These are phyloP conservation scores for Amauroascus niger DNA, from an alignment of 2,329 filamentous ascomycete genomes.

Conservation along the genomic window DNA sequence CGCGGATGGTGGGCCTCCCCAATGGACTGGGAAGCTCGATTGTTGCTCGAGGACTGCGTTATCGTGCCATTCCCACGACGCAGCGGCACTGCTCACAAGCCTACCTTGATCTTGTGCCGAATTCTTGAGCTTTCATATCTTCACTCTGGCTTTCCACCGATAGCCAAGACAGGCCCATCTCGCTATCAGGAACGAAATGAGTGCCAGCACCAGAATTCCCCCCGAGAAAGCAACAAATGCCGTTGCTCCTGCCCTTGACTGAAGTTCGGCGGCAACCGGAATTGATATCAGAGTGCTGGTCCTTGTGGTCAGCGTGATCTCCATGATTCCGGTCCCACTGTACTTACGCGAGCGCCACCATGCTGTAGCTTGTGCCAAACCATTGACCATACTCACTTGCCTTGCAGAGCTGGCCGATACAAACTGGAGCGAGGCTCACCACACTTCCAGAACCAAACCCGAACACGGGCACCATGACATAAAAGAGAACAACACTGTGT, in stretches of 20 bases:
- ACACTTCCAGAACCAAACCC: constrained; percentile 24
- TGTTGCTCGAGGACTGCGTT: background rate
- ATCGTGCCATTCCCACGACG: background rate
- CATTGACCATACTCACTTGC: constrained; percentile 24
- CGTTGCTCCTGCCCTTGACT: constrained; percentile 1
- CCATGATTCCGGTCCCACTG: background rate
- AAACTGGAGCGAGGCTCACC: constrained; percentile 27
- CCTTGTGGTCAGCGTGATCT: background rate
- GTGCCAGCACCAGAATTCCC: background rate
- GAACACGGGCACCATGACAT: constrained; percentile 4
- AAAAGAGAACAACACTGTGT: constrained; percentile 20
- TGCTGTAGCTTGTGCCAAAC: constrained; percentile 22
- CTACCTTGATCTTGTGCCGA: background rate
- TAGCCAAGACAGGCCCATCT: background rate
- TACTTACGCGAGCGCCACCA: constrained; percentile 14
- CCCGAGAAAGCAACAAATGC: constrained; percentile 2
- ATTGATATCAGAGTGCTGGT: background rate
- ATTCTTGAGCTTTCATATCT: background rate
- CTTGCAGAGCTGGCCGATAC: constrained; percentile 25
- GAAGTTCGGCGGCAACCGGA: background rate
- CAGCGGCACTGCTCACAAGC: background rate
- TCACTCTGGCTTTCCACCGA: background rate
- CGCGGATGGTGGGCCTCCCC: too few species aligned
- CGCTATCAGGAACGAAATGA: background rate
- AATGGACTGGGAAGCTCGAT: background rate